These are phyloP conservation scores for Rhizophagus sp. DNA, from an alignment of 192 early-diverging fungal species.

Conservation along the genomic window DNA sequence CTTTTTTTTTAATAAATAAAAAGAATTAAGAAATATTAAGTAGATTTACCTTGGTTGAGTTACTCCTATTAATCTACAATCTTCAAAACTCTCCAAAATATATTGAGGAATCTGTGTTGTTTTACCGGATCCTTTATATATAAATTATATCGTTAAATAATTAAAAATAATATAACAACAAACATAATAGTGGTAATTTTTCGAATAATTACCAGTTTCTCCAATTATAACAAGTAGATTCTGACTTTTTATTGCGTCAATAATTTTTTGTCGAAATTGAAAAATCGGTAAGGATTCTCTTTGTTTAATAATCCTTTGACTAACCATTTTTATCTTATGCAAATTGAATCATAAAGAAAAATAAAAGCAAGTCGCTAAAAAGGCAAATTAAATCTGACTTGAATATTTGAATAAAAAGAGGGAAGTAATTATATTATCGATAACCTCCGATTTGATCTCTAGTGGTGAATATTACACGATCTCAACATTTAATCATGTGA, in stretches of 20 bases:
- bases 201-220: conserved; percentile 68
- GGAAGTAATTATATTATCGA: too few relatives aligned
- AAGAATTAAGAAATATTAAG: neutral
- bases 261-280: conserved; percentile 66
- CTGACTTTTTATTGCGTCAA: conserved; percentile 85
- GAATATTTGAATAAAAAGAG: too few relatives aligned
- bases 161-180: neutral
- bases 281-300: conserved; percentile 40
- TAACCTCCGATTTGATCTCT: too few relatives aligned
- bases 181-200: neutral
- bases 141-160: neutral
- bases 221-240: conserved; percentile 88
- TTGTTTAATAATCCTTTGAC: neutral
- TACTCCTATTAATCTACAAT: conserved; percentile 55
- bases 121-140: conserved; percentile 66
- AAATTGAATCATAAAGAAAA: neutral
- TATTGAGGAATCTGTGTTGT: conserved; percentile 90
- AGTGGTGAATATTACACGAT: too few relatives aligned
- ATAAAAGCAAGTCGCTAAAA: neutral
- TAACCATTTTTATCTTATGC: neutral
- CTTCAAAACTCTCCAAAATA: conserved; percentile 56
- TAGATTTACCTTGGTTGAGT: conserved; percentile 71
- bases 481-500: too few relatives aligned
- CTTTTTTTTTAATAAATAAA: neutral
- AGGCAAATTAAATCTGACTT: too few relatives aligned